Evolutionary conservation across 257 asterid genomes (phyloP).

Genomic region (Sherardia arvensis): DNA sequence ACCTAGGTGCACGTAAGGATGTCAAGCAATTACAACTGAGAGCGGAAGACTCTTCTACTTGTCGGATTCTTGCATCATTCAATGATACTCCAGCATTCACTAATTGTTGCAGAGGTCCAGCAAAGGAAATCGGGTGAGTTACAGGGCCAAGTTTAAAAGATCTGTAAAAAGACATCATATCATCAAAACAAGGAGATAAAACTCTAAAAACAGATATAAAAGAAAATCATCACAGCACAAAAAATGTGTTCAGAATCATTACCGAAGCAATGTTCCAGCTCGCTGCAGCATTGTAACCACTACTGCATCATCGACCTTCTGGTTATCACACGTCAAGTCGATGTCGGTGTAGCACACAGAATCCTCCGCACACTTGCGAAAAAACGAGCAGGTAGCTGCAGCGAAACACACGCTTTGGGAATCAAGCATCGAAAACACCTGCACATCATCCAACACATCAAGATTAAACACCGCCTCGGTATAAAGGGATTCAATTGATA

Average conservation of each 20-base stretch:
- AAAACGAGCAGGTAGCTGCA: conserved; percentile 65
- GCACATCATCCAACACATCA: conserved; percentile 8
- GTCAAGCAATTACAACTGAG: conserved; percentile 76
- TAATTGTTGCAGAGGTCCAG: conserved; percentile 31
- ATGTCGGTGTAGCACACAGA: conserved; percentile 67
- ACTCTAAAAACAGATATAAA: background rate
- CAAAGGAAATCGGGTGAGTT: conserved; percentile 37
- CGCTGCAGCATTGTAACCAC: conserved; percentile 75
- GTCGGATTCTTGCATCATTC: conserved; percentile 67
- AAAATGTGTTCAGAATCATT: conserved; percentile 10
- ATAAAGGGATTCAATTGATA: too few species aligned
- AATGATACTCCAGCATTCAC: conserved; percentile 62
- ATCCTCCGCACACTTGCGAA: conserved; percentile 73
- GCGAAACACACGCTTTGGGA: conserved; percentile 68
- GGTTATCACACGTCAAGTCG: conserved; percentile 51
- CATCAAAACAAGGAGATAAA: too few species aligned
- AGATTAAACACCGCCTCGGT: too few species aligned
- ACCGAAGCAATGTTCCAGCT: conserved; percentile 68
- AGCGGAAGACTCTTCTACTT: conserved; percentile 50
- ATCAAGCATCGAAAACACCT: conserved; percentile 76
- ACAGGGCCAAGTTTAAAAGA: conserved; percentile 75
- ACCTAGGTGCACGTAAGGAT: conserved; percentile 66
- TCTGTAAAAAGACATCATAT: conserved; percentile 25
- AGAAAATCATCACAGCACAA: background rate
- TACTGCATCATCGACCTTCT: conserved; percentile 55